These are phyloP conservation scores for Thyridium curvatum DNA, from an alignment of 2,329 filamentous ascomycete species.

Conservation along the genomic window DNA sequence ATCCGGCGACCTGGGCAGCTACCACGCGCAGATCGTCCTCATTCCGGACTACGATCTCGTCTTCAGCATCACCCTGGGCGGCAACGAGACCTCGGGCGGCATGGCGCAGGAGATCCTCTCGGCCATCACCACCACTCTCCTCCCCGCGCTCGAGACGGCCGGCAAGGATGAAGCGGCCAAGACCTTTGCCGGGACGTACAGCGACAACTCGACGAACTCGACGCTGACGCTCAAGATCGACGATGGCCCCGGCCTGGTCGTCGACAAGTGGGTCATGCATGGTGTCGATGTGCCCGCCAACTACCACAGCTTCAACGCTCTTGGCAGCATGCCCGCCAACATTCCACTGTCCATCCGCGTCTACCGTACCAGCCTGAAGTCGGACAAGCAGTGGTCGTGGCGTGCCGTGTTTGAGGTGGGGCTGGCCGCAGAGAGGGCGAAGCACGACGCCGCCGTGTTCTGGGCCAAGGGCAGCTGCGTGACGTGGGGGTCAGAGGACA, in stretches of 20 bases:
- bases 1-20: constrained; percentile 33
- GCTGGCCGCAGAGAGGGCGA: not conserved
- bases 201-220: constrained; percentile 29
- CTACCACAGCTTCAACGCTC: constrained; percentile 23
- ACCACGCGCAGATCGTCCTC: constrained; percentile 30
- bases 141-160: constrained; percentile 33
- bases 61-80: constrained; percentile 29
- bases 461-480: constrained; percentile 2
- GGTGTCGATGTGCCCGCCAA: constrained; percentile 30
- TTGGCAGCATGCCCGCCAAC: too few species aligned
- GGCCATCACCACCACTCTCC: constrained; percentile 10
- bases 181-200: constrained; percentile 28
- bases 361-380: not conserved
- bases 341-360: not conserved
- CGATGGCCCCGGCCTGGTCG: constrained; percentile 27
- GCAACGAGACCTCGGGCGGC: too few species aligned
- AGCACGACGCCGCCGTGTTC: not conserved
- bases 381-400: constrained; percentile 1
- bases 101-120: too few species aligned
- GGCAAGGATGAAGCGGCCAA: constrained; percentile 25
- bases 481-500: constrained; percentile 1
- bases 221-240: constrained; percentile 28
- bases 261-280: constrained; percentile 29
- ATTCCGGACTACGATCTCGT: constrained; percentile 40
- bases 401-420: constrained; percentile 1